Evolutionary conservation across 1,284 basidiomycete species (phyloP).

Genomic region (Puccinia hordei): DNA sequence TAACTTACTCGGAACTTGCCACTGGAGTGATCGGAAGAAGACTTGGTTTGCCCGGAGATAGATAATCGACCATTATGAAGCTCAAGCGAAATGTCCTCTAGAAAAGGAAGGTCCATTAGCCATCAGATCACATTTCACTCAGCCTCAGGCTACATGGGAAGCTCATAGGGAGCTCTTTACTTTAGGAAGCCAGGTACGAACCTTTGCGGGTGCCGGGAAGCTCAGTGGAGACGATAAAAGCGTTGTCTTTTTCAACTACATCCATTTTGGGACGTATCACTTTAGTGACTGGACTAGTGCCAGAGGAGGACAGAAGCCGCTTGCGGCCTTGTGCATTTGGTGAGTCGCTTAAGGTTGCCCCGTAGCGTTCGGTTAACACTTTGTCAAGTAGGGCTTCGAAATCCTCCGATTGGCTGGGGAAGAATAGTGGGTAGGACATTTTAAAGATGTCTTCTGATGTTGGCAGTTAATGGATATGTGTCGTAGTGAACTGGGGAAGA

Average conservation of each 20-base stretch:
- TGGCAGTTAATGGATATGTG: too few relatives aligned
- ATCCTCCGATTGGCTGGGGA: slow-evolving; percentile 44
- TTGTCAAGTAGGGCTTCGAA: slow-evolving; percentile 46
- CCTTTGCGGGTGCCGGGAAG: slow-evolving; percentile 46
- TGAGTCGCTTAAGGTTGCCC: slow-evolving; percentile 14
- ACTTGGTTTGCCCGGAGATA: slow-evolving; percentile 33
- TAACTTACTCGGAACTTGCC: slow-evolving; percentile 46
- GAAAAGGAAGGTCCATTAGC: not conserved
- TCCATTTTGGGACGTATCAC: slow-evolving; percentile 42
- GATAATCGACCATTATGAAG: slow-evolving; percentile 43
- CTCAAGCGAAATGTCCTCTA: slow-evolving; percentile 49
- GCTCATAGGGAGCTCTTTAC: too few relatives aligned
- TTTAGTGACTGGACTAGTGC: slow-evolving; percentile 21
- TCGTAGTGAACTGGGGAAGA: too few relatives aligned
- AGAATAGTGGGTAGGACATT: slow-evolving; percentile 43
- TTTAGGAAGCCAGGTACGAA: too few relatives aligned
- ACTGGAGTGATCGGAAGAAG: slow-evolving; percentile 30
- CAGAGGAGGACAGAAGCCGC: not conserved
- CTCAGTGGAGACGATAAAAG: slow-evolving; percentile 37
- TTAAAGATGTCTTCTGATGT: not conserved
- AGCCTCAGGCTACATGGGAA: not conserved
- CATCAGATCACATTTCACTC: not conserved
- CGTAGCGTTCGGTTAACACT: slow-evolving; percentile 41
- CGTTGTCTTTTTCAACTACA: slow-evolving; percentile 39
- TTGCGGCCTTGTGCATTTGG: slow-evolving; percentile 1